Base-by-base conservation (phyloP, 2,329 filamentous ascomycete species). In the Colletotrichum sp. region DNA sequence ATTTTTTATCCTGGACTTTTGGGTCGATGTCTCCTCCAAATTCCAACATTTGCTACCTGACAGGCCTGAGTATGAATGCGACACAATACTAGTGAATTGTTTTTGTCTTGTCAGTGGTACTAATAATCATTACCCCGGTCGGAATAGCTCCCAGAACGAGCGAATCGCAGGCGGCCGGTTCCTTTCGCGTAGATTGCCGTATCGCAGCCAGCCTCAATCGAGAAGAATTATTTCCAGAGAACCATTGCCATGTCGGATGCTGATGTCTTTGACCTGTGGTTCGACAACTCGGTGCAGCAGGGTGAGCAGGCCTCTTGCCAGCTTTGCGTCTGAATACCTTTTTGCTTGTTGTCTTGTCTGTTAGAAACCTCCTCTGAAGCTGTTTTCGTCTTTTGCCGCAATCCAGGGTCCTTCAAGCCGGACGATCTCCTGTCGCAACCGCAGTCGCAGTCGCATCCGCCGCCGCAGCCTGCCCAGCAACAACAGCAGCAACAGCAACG, bases 241-340 rank as follows among this genome's bases (percentile, higher is more conserved):
- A 52, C 64, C 64, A 6, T 18, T 66, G 39, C 48, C 57, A 63
- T 70, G 57, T 60, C n/a, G 64, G 44, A 65, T 69, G 64, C 65
- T 28, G 32, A 73, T 73, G 70, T 65, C 44, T 64, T 44, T 75
- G 64, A 65, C 36, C 22, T 65, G 36, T 60, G 70, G 32, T 73
- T 69, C 28, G 64, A 75, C 65, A 68, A 68, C 44, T 52, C 74
- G 39, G 48, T 39, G 63, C 59, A 69, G 64, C 59, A 69, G 57
- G 70, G 59, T 73, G 74, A 73, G 32, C 28, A 69, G 74, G 70
- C 64, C 68, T 71, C 26, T 75, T 44, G 59, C 59, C 65, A 74
- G 59, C 63, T 72, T 73, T 68, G 65, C 48, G 63, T 55, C 59
- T 67, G 22, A 44, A 9, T 64, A 44, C 32, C 55, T 64, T 34